Conservation (phyloP, 768 basidiomycete genomes). For the Punctularia strigosozonata region DNA sequence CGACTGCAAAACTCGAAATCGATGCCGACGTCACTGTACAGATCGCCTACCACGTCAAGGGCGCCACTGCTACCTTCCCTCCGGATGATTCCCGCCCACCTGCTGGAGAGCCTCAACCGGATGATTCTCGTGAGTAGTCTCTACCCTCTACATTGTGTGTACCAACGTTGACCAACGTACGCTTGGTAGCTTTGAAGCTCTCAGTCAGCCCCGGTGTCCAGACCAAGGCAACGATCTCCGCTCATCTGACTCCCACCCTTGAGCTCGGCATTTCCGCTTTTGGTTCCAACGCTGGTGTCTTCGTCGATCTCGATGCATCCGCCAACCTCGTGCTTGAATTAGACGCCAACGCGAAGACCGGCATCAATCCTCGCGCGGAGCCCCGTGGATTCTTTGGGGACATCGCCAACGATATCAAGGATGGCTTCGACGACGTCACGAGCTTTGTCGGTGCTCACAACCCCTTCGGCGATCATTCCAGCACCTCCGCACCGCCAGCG, state of each 20-base stretch:
- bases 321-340: slow-evolving; percentile 17
- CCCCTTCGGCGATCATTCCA: too few species aligned
- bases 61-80: slow-evolving; percentile 34
- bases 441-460: too few species aligned
- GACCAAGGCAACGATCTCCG: slow-evolving; percentile 28
- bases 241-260: slow-evolving; percentile 37
- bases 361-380: too few species aligned
- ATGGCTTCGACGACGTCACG: too few species aligned
- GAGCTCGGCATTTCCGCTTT: slow-evolving; percentile 34
- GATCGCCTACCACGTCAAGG: slow-evolving; percentile 29
- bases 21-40: slow-evolving; percentile 29
- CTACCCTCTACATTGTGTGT: background rate
- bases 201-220: slow-evolving; percentile 27
- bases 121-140: slow-evolving; percentile 28
- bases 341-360: slow-evolving; percentile 7
- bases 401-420: too few species aligned
- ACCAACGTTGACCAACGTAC: slow-evolving; percentile 3
- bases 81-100: too few species aligned
- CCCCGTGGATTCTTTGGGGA: too few species aligned
- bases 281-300: slow-evolving; percentile 22
- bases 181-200: slow-evolving; percentile 25
- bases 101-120: too few species aligned
- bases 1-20: slow-evolving; percentile 19
- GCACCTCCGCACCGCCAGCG: too few species aligned
- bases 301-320: slow-evolving; percentile 24